Conservation (phyloP, 2,329 filamentous ascomycete species). For the Calonectria pteridis region DNA sequence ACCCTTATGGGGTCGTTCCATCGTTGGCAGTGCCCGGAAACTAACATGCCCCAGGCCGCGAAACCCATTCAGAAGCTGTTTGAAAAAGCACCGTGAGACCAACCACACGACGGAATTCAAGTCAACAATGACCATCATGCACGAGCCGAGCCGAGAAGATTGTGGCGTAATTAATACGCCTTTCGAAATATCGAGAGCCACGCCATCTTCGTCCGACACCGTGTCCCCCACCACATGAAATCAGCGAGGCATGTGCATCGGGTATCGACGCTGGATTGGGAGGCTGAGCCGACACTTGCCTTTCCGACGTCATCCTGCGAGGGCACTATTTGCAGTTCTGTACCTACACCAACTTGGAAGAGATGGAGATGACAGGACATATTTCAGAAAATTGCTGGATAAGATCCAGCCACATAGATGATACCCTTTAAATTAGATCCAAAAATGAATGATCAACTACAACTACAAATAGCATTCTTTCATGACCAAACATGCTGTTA, state of each 20-base stretch:
- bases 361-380: background rate
- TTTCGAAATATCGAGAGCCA: background rate
- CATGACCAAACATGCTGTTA: background rate
- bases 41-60: slow-evolving; percentile 70
- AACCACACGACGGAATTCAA: background rate
- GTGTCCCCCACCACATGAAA: background rate
- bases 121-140: background rate
- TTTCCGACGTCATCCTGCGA: background rate
- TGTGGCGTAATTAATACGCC: background rate
- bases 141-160: background rate
- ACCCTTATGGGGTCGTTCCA: background rate
- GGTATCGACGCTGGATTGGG: no score
- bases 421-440: slow-evolving; percentile 18
- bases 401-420: background rate
- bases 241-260: no score
- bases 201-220: background rate
- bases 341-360: background rate
- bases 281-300: background rate
- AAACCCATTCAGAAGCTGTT: slow-evolving; percentile 91
- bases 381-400: background rate
- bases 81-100: slow-evolving; percentile 73
- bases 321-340: background rate
- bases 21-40: background rate
- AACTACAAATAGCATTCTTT: background rate
- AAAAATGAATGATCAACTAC: background rate